Conservation (phyloP, 495 filamentous ascomycete species). For the Tuber melanosporum region DNA sequence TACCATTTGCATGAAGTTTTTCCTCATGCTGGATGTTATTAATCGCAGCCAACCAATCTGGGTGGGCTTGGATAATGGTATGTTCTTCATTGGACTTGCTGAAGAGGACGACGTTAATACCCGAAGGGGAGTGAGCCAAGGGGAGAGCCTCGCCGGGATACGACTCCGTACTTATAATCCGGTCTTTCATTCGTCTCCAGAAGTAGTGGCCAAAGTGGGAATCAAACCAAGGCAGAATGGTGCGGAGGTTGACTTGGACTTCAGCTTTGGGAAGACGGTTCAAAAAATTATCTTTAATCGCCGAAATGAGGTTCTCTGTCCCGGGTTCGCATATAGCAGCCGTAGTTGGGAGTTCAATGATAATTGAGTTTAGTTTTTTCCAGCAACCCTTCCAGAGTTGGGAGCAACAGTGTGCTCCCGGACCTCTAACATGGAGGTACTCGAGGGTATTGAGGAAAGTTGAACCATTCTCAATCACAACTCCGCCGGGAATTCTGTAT, state of each 20-base stretch:
- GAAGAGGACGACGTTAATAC: neutral
- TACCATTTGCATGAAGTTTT: no score
- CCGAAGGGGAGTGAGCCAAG: neutral
- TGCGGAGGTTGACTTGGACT: neutral
- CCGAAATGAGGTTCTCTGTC: neutral
- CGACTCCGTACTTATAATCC: fast-evolving
- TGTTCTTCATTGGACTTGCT: neutral
- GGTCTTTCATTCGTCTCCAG: neutral
- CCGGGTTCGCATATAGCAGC: conserved; percentile 17
- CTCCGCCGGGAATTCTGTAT: neutral
- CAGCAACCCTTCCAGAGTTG: conserved; percentile 11
- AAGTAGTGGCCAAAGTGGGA: neutral
- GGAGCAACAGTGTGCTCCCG: conserved; percentile 23
- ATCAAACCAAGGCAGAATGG: neutral
- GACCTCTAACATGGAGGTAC: conserved; percentile 25
- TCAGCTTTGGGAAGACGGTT: neutral
- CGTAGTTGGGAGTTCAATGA: conserved; percentile 23
- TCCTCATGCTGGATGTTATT: neutral
- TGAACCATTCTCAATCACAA: neutral
- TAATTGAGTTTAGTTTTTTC: conserved; percentile 13
- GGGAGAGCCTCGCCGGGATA: neutral
- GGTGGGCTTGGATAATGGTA: neutral
- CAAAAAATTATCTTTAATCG: neutral
- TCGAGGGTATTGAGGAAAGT: conserved; percentile 21
- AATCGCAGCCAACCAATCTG: neutral